Percentiles rank a stretch among this genome's conserved stretches.
phyloP scores from a whole-genome alignment of 805 yeast genomes.

The Candida railenensis region DNA sequence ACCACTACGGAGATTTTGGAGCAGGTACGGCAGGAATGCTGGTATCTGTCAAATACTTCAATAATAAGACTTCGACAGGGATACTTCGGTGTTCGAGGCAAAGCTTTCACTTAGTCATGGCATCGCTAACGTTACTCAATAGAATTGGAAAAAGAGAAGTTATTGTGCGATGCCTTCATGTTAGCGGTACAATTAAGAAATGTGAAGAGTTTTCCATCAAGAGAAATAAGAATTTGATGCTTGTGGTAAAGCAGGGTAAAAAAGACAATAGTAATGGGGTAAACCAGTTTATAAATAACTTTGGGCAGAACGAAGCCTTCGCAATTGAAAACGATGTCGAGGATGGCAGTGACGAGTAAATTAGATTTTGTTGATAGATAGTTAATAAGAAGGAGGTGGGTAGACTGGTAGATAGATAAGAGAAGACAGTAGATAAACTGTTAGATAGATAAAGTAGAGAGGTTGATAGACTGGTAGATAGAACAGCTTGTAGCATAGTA shows the following conservation, averaged over 20 bases:
- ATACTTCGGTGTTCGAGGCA: constrained; percentile 75
- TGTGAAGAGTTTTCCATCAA: constrained; percentile 68
- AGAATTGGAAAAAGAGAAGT: constrained; percentile 49
- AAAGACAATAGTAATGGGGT: neutral
- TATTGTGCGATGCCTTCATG: constrained; percentile 61
- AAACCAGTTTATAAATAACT: neutral
- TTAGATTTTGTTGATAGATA: neutral
- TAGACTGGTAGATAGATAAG: no score
- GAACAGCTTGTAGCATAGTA: no score
- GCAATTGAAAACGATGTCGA: neutral
- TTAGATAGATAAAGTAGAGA: no score
- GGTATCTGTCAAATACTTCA: constrained; percentile 73
- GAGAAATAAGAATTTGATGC: constrained; percentile 41
- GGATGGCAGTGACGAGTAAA: neutral
- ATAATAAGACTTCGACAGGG: constrained; percentile 79
- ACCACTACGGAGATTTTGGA: constrained; percentile 79
- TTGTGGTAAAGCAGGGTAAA: constrained; percentile 13
- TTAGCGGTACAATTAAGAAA: constrained; percentile 86
- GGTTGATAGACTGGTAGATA: no score
- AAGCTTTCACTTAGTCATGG: constrained; percentile 59
- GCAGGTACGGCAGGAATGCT: constrained; percentile 61
- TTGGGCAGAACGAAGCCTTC: neutral
- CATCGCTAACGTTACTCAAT: constrained; percentile 60
- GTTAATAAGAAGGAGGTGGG: no score
- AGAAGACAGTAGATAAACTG: no score